Conservation (phyloP, 768 basidiomycete genomes). For the Macrolepiota albuminosa region DNA sequence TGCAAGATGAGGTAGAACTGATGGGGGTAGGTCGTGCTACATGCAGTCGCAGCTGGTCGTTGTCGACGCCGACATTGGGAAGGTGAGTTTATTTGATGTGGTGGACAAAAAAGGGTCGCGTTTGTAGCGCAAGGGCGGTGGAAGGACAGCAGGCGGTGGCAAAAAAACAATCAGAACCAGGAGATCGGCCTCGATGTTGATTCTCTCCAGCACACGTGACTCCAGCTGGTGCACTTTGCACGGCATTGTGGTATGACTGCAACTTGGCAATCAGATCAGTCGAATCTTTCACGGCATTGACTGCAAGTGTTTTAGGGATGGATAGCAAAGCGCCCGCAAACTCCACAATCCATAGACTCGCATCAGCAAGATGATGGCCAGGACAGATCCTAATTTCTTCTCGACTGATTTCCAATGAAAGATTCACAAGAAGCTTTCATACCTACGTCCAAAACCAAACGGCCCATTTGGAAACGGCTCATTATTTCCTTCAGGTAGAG, state of each 20-base stretch:
- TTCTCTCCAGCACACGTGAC: slow-evolving; percentile 18
- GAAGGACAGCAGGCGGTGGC: slow-evolving; percentile 7
- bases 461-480: not conserved
- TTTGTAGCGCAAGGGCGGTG: slow-evolving; percentile 4
- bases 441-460: slow-evolving; percentile 5
- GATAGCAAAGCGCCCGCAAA: slow-evolving; percentile 90
- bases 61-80: slow-evolving; percentile 19
- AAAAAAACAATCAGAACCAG: slow-evolving; percentile 12
- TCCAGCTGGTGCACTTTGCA: slow-evolving; percentile 81
- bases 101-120: slow-evolving; percentile 6
- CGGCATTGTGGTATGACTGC: slow-evolving; percentile 94
- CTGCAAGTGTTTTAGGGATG: slow-evolving; percentile 94
- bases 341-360: slow-evolving; percentile 77
- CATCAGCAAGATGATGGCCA: not conserved
- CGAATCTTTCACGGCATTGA: slow-evolving; percentile 98
- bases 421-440: not conserved
- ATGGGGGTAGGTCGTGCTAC: slow-evolving; percentile 51
- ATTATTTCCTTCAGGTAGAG: not conserved
- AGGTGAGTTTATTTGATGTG: slow-evolving; percentile 7
- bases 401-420: no score
- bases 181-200: slow-evolving; percentile 17
- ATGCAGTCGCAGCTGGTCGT: slow-evolving; percentile 33
- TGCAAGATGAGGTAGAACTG: slow-evolving; percentile 52
- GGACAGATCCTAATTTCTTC: not conserved
- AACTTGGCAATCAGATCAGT: slow-evolving; percentile 97